These are phyloP conservation scores for Leccinum boreale DNA, from an alignment of 768 basidiomycete species.

Conservation along the genomic window DNA sequence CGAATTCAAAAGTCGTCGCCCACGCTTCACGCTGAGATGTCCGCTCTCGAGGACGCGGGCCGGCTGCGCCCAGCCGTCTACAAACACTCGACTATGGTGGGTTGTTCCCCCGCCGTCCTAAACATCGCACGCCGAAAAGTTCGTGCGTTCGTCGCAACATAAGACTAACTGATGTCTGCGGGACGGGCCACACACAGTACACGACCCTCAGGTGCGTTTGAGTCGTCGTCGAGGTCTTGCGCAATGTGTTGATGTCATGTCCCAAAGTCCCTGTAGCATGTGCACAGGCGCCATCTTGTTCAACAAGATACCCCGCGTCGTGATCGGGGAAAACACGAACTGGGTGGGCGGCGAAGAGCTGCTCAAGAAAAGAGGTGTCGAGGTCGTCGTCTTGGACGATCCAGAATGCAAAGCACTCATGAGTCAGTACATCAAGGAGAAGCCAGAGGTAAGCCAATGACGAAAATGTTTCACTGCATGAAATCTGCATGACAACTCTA, in stretches of 20 bases:
- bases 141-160: neutral
- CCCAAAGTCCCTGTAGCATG: constrained; percentile 56
- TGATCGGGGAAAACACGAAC: constrained; percentile 61
- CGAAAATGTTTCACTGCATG: constrained; percentile 7
- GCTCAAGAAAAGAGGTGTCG: constrained; percentile 49
- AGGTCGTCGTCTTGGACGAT: constrained; percentile 48
- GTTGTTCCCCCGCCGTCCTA: neutral
- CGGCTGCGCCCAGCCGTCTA: constrained; percentile 44
- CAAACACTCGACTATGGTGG: constrained; percentile 48
- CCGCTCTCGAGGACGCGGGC: constrained; percentile 53
- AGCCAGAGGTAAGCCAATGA: constrained; percentile 44
- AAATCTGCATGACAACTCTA: constrained; percentile 10
- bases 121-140: neutral
- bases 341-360: constrained; percentile 54
- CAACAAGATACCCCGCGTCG: constrained; percentile 61
- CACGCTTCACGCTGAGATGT: constrained; percentile 47
- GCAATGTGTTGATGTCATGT: neutral
- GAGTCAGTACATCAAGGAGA: constrained; percentile 51
- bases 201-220: constrained; percentile 35
- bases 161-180: neutral
- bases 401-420: constrained; percentile 53
- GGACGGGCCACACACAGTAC: constrained; percentile 25
- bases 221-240: neutral
- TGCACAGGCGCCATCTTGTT: constrained; percentile 62
- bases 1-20: constrained; percentile 43